These are phyloP conservation scores for Tephrocybe sp. DNA, from an alignment of 768 basidiomycete genomes.

Conservation along the genomic window DNA sequence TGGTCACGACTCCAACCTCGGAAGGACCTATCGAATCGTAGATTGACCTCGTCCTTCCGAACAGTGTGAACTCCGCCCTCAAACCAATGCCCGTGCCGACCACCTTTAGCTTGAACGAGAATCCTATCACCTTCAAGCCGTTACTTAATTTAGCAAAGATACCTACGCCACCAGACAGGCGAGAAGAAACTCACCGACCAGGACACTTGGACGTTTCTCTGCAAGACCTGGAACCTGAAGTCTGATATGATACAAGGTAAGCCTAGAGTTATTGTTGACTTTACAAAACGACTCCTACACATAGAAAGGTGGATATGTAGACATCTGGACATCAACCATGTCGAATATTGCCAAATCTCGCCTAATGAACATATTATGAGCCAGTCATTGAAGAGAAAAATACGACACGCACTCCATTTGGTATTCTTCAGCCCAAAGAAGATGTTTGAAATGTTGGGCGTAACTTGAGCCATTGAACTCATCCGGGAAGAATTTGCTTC, in stretches of 20 bases:
- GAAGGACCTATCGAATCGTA: conserved; percentile 50
- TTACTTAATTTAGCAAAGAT: conserved; percentile 3
- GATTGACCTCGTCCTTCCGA: conserved; percentile 44
- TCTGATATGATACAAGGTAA: conserved; percentile 19
- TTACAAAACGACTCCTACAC: conserved; percentile 34
- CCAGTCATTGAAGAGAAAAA: background rate
- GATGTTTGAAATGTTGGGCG: conserved; percentile 42
- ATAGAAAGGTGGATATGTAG: conserved; percentile 28
- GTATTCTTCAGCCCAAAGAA: conserved; percentile 45
- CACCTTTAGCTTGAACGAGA: conserved; percentile 42
- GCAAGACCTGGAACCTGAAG: conserved; percentile 49
- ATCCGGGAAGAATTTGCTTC: conserved; percentile 36
- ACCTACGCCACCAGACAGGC: background rate
- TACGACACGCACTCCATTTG: conserved; percentile 23
- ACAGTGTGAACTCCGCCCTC: conserved; percentile 59
- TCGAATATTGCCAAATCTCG: conserved; percentile 38
- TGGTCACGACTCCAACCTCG: conserved; percentile 28
- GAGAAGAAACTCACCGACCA: conserved; percentile 40
- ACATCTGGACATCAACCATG: conserved; percentile 33
- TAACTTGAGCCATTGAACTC: conserved; percentile 38
- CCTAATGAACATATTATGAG: too few species aligned
- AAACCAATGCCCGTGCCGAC: conserved; percentile 45
- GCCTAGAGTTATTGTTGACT: background rate
- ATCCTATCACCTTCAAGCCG: conserved; percentile 59
- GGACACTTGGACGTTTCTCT: conserved; percentile 55